Conservation (phyloP, 352 stramenopile species). For the Pythium rishiriense region DNA sequence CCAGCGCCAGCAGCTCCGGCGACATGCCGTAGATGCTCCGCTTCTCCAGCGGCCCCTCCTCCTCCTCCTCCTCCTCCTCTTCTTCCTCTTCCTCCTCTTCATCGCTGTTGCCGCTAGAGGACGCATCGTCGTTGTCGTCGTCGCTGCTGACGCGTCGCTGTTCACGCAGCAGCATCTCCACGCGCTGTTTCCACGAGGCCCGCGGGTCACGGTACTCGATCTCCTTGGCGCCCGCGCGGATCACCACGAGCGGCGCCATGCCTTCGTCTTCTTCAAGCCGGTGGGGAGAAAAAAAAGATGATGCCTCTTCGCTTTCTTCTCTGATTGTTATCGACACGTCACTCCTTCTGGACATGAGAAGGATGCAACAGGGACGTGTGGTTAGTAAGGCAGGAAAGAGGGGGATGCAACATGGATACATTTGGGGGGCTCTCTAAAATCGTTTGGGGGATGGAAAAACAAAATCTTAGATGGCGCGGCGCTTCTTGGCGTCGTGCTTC, state of each 20-base stretch:
- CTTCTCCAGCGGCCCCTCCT: slow-evolving; percentile 15
- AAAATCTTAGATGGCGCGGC: slow-evolving; percentile 44
- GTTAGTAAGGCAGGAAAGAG: slow-evolving; percentile 13
- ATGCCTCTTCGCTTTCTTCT: slow-evolving; percentile 11
- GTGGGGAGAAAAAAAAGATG: too few relatives aligned
- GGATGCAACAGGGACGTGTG: slow-evolving; percentile 7
- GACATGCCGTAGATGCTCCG: slow-evolving; percentile 36
- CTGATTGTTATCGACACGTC: slow-evolving; percentile 16
- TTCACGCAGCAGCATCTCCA: slow-evolving; percentile 22
- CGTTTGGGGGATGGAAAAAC: too few relatives aligned
- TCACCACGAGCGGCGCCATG: slow-evolving; percentile 76
- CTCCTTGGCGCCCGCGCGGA: slow-evolving; percentile 59
- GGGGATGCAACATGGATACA: slow-evolving; percentile 11
- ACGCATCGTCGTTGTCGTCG: slow-evolving; percentile 27
- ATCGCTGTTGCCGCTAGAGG: slow-evolving; percentile 17
- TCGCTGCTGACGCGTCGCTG: slow-evolving; percentile 1
- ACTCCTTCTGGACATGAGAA: background rate
- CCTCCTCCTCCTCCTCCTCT: slow-evolving; percentile 23
- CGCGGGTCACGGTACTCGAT: slow-evolving; percentile 69
- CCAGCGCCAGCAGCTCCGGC: slow-evolving; percentile 45
- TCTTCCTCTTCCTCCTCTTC: slow-evolving; percentile 23
- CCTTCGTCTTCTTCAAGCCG: slow-evolving; percentile 17
- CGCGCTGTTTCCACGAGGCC: slow-evolving; percentile 37
- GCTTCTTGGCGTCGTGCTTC: slow-evolving; percentile 87
- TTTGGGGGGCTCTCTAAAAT: background rate